Base-by-base conservation (phyloP, 2,329 filamentous ascomycete species). In the Exophiala viscosa region DNA sequence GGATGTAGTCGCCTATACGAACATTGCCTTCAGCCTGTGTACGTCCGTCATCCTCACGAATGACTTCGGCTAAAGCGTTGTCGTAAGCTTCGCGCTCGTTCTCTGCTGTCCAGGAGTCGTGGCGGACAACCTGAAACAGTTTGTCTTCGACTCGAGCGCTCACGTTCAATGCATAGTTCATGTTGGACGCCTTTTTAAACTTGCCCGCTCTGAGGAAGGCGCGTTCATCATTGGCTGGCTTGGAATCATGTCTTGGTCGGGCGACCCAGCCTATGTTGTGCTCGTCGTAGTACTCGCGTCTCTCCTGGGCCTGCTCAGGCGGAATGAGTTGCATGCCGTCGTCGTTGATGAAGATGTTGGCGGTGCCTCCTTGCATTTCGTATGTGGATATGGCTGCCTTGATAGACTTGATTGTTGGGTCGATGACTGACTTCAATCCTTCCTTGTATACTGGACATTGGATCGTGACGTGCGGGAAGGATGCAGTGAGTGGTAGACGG, bases 361-460 rank as follows among this genome's bases (percentile, higher is more conserved):
- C 66, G 35, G 65, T 63, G 15, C 69, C 65, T 50, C 65, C 63
- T 63, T 80, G 77, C 59, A 79, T 67, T 59, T 82, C 80, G 58
- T 83, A 83, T 10, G 79, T 79, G 33, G 78, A 78, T 55, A 83
- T 82, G 14, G 79, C 80, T 11, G 74, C 74, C 63, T 80, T 81
- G 32, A 83, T 66, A 3, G 77, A 81, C 15, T 75, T 71, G 39
- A 83, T 74, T 0, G 80, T 83, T 0, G 80, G 80, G 41, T 73
- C 71, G 58, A 83, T 82, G 63, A 95, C 89, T 56, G 76, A 82
- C 33, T 73, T 73, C 2, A 95, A 77, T 59, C 88, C 88, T 68
- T 95, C 89, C 69, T 92, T 93, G 74, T 93, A 95, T 0, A 95
- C 87, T 3, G 89, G 89, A 67, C 88, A 91, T 66, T 95, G 89